Conservation (phyloP, 371 early-diverging fungal species). For the Syncephalastrum sp. region DNA sequence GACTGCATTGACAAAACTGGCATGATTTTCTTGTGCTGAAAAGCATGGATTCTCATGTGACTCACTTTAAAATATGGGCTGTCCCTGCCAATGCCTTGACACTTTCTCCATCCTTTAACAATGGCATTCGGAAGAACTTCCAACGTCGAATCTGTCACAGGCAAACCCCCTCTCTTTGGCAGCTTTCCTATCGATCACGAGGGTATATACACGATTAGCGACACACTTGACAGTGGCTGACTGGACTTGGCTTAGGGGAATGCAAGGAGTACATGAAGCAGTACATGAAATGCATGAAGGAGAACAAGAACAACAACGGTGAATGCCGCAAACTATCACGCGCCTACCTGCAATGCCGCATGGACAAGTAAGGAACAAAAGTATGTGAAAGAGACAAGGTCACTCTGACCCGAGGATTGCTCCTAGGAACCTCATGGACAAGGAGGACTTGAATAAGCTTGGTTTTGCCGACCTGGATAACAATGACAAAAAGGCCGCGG, state of each 20-base stretch:
- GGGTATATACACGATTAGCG: slow-evolving; percentile 29
- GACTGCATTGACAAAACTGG: too few relatives aligned
- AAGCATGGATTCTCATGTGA: too few relatives aligned
- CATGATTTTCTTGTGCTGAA: too few relatives aligned
- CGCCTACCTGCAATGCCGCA: slow-evolving; percentile 77
- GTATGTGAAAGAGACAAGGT: background rate
- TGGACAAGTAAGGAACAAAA: slow-evolving; percentile 65
- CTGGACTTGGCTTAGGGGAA: slow-evolving; percentile 51
- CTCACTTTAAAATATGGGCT: too few relatives aligned
- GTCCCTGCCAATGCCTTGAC: too few relatives aligned
- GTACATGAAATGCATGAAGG: slow-evolving; percentile 74
- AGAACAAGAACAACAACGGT: slow-evolving; percentile 65
- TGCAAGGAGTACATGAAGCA: slow-evolving; percentile 69
- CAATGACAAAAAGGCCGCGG: slow-evolving; percentile 1
- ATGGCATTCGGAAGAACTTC: slow-evolving; percentile 71
- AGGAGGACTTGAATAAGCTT: slow-evolving; percentile 66
- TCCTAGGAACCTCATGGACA: slow-evolving; percentile 66
- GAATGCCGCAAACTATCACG: slow-evolving; percentile 70
- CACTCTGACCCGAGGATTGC: too few relatives aligned
- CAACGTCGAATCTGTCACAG: slow-evolving; percentile 56
- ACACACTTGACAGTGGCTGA: background rate
- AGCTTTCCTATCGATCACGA: slow-evolving; percentile 82
- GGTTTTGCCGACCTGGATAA: slow-evolving; percentile 60
- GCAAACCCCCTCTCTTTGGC: slow-evolving; percentile 75
- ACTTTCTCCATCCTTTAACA: background rate